Percentiles rank a stretch among this genome's conserved stretches.
phyloP scores from a whole-genome alignment of 2,329 filamentous ascomycete species.

The Fonsecaea erecta region DNA sequence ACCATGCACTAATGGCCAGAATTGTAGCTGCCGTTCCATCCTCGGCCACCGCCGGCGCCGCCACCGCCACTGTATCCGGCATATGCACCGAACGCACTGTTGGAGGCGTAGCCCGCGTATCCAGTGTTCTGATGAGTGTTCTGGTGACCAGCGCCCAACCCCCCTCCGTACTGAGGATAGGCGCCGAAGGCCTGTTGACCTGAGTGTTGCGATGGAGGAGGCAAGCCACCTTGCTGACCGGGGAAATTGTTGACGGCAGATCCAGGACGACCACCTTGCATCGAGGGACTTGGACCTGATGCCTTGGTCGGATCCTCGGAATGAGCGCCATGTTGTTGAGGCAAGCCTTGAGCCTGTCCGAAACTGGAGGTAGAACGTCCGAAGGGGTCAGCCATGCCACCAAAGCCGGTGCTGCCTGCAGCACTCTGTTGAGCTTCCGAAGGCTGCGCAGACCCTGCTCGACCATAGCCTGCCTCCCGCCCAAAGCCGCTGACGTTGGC shows the following conservation, averaged over 20 bases:
- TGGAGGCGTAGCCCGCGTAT: slow-evolving; percentile 37
- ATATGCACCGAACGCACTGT: slow-evolving; percentile 36
- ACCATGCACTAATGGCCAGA: slow-evolving; percentile 30
- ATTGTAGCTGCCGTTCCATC: slow-evolving; percentile 35
- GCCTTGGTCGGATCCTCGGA: slow-evolving; percentile 61
- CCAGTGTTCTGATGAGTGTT: slow-evolving; percentile 34
- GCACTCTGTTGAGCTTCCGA: slow-evolving; percentile 60
- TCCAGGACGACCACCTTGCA: slow-evolving; percentile 66
- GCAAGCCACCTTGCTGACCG: slow-evolving; percentile 45
- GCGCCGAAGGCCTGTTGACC: slow-evolving; percentile 43
- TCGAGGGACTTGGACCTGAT: slow-evolving; percentile 63
- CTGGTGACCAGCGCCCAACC: slow-evolving; percentile 32
- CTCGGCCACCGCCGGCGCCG: slow-evolving; percentile 33
- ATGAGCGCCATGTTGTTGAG: slow-evolving; percentile 50
- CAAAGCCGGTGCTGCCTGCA: slow-evolving; percentile 56
- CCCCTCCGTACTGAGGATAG: slow-evolving; percentile 39
- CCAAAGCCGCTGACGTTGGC: slow-evolving; percentile 59
- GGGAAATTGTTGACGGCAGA: slow-evolving; percentile 64
- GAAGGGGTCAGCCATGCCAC: slow-evolving; percentile 63
- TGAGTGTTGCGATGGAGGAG: slow-evolving; percentile 41
- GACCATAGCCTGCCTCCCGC: slow-evolving; percentile 64
- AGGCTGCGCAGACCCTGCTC: slow-evolving; percentile 61
- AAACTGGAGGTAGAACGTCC: slow-evolving; percentile 63
- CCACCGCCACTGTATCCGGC: slow-evolving; percentile 35
- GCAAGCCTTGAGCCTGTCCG: slow-evolving; percentile 56